Evolutionary conservation across 2,329 filamentous ascomycete species (phyloP), one percentile per base, ranked within the genome.

Genomic region (Nannizzia gypsea): DNA sequence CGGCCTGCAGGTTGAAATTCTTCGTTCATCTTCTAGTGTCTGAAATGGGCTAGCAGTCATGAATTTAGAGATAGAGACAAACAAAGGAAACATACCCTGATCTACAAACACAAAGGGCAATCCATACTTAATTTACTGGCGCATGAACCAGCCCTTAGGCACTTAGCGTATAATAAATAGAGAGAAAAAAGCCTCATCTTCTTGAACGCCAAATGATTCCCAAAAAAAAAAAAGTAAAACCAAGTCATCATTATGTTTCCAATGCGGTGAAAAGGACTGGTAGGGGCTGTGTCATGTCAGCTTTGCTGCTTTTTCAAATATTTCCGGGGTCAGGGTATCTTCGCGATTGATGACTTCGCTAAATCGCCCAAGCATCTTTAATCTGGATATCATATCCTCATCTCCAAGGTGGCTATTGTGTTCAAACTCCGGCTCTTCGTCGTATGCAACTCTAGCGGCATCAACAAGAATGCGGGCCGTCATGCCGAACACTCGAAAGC

Each of bases 401-500:
- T 88, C 85, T 0, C 84, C 84, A 67, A 84, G 81, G 70, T 83
- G 79, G 59, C 76, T 77, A 63, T 84, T 82, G 67, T 83, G 83
- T 76, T 95, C 89, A 71, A 96, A 95, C 70, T 90, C 87, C 3
- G 92, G 92, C 69, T 89, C 83, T 74, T 87, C 81, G 1, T 76
- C 86, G 71, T 93, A 97, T 20, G 91, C 92, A 17, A 95, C 80
- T 63, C 89, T 80, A 36, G 92, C 91, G 3, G 88, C 87, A 74
- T 97, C 92, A 3, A 96, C 89, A 59, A 96, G 72, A 59, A 97
- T 92, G 58, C 90, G 79, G 2, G 90, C 92, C 58, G 92, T 97
- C 89, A 97, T 92, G 15, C 92, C 92, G 82, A 91, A 96, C 3
- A 97, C 90, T 66, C 88, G 85, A 74, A 93, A 96, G 40, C 87